A percentile compares a stretch with the other conserved stretches of the same genome.
Conservation (phyloP, 2,329 filamentous ascomycete genomes). For the Trichoderma guizhouense region DNA sequence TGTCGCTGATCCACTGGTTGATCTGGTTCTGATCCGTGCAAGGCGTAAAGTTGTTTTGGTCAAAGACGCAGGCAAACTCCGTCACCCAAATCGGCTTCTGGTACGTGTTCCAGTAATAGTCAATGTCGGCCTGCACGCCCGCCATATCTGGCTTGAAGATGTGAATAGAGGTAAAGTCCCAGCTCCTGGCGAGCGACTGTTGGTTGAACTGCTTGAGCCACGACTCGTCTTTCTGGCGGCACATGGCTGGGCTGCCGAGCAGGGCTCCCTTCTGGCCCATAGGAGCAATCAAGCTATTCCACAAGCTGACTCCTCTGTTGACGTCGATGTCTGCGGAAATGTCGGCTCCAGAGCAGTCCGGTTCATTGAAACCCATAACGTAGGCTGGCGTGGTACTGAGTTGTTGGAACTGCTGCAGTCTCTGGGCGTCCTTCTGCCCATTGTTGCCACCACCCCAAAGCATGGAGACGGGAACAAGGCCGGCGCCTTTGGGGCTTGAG, state of each 20-base stretch:
- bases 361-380: conserved; percentile 21
- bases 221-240: conserved; percentile 45
- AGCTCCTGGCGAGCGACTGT: conserved; percentile 7
- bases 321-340: conserved; percentile 21
- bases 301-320: conserved; percentile 39
- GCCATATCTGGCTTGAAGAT: conserved; percentile 21
- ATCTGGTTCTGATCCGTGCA: conserved; percentile 20
- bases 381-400: conserved; percentile 16
- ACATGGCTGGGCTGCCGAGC: conserved; percentile 54
- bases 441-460: conserved; percentile 22
- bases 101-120: conserved; percentile 23
- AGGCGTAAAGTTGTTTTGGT: conserved; percentile 17
- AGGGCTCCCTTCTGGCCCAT: conserved; percentile 57
- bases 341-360: conserved; percentile 19
- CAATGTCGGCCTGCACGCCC: conserved; percentile 21
- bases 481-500: not conserved
- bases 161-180: conserved; percentile 22
- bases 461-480: conserved; percentile 20
- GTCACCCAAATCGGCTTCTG: conserved; percentile 22
- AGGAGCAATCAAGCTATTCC: conserved; percentile 63
- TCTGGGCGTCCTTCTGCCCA: conserved; percentile 13
- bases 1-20: conserved; percentile 20
- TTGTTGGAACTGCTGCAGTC: conserved; percentile 18
- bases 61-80: conserved; percentile 21
- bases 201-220: conserved; percentile 21